Base-by-base conservation (phyloP, 805 yeast genomes). In the Phaffomyces thermotolerans region DNA sequence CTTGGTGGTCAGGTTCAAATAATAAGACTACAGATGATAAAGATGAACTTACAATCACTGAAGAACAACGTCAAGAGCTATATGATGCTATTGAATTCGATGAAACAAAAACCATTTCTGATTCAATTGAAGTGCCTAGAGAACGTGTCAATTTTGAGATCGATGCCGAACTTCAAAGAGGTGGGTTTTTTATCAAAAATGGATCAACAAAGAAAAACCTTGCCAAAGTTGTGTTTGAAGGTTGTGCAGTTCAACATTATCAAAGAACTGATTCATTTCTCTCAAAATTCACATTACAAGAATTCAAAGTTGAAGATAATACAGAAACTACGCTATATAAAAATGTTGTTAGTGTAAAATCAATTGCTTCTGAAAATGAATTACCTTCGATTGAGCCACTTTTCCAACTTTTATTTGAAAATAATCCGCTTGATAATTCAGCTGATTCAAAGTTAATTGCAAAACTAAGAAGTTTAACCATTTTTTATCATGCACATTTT, bases 41-140 rank as follows among this genome's bases (percentile, higher is more conserved):
- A 4, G 59, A 66, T 8, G 66, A 70, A 3, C 59, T 80, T 24
- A 67, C 69, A 7, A 75, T 93, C 60, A 78, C 93, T 0, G 95
- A 87, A 13, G 95, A 89, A 52, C 96, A 93, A 57, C 73, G 86
- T 49, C 74, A 87, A 57, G 99, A 95, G 46, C 69, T 93, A 18
- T 90, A 88, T 57, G 95, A 87, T 47, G 95, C 97, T 0, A 90
- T 93, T 50, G 99, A 90, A 49, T 90, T 81, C 52, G 86, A 90
- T 52, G 96, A 90, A 48, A 63, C 70, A 18, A 69, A 74, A 39
- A 68, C 67, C 1, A 43, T 75, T 1, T 55, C 71, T 1, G 78
- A 78, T 25, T 66, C 81, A 2, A 64, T 79, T 7, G 81, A 84
- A 46, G 56, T 84, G 2, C 95, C 96, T 0, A 75, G 78, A 42